Base-by-base conservation (phyloP, 805 yeast genomes). In the Saturnispora dispora region DNA sequence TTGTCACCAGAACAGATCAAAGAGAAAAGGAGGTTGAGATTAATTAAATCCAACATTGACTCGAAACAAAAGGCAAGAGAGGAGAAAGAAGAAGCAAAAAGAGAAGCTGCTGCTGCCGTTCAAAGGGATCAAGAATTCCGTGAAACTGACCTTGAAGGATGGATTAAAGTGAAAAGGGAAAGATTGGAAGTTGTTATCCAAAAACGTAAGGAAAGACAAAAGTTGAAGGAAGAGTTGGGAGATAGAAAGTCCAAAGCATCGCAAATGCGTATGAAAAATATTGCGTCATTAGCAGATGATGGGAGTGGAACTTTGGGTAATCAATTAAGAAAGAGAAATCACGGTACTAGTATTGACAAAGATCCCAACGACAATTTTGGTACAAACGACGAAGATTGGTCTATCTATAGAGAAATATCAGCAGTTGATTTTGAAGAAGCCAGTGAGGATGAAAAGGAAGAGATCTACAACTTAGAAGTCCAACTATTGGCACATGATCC, bases 331-430 rank as follows among this genome's bases (percentile, higher is more conserved):
- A 76, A 74, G 37, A 73, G 84, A 60, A 70, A 75, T 53, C 77
- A 73, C 6, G 79, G 76, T 57, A 79, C 82, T 0, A 80, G 89
- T 1, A 83, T 86, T 33, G 96, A 88, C 61, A 88, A 87, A 58
- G 97, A 88, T 64, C 95, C 95, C 15, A 88, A 82, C 60, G 98
- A 91, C 67, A 87, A 90, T 0, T 90, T 91, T 67, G 98, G 97
- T 52, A 90, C 96, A 2, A 82, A 88, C 61, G 98, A 91, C 63
- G 96, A 86, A 51, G 99, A 93, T 66, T 91, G 97, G 97, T 80
- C 85, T 22, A 82, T 88, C 17, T 91, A 91, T 64, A 77, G 93
- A 59, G 93, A 88, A 61, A 85, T 89, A 52, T 79, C 88, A 18
- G 79, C 77, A 55, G 83, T 75, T 17, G 83, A 82, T 25, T 87